Evolutionary conservation across 164 flowering plant species (phyloP), one percentile per base, ranked within the genome.

Genomic region (Liriodendron chinense): DNA sequence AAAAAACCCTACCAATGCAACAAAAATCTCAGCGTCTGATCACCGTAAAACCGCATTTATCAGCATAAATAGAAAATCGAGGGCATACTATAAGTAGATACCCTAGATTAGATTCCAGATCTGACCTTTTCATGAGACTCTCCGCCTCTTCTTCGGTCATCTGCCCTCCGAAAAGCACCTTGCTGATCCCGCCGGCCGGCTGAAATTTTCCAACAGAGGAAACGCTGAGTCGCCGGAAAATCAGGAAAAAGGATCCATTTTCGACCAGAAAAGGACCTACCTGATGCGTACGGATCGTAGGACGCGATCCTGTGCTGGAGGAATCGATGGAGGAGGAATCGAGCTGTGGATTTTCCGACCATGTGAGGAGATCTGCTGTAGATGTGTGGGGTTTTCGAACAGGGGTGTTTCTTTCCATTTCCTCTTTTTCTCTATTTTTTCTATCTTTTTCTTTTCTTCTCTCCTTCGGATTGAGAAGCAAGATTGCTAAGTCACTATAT

Each of bases 131-230:
- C 82, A 80, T 64, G 82, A 94, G 84, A 84, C 88, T 85, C 79
- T 93, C 93, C 10, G 82, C 88, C 80, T 95, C 98, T 73, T 95
- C 98, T 61, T 92, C 98, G 3, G 98, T 91, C 72, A 95, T 89
- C 84, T 91, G 98, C 20, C 98, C 98, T 64, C 98, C 98, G 74
- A 90, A 93, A 72, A 95, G 87, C 83, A 92, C 97, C 80, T 90
- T 91, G 14, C 96, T 83, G 81, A 95, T 90, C 80, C 93, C 89
- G 80, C 88, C 98, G n/a, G 96, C 91, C 78, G 98, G 98, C 98
- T 95, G 83, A n/a, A 78, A 75, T 24, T 67, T 48, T 43, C 70
- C 72, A 62, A 65, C 47, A 78, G 28, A 78, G 5, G 13, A 62
- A 74, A 72, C 47, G 68, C 22, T 59, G 67, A 68, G 22, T 56